A percentile compares a stretch with the other conserved stretches of the same genome.
Evolutionary conservation across 73 alveolate genomes (phyloP).

Genomic region (Symbiodinium pilosum): DNA sequence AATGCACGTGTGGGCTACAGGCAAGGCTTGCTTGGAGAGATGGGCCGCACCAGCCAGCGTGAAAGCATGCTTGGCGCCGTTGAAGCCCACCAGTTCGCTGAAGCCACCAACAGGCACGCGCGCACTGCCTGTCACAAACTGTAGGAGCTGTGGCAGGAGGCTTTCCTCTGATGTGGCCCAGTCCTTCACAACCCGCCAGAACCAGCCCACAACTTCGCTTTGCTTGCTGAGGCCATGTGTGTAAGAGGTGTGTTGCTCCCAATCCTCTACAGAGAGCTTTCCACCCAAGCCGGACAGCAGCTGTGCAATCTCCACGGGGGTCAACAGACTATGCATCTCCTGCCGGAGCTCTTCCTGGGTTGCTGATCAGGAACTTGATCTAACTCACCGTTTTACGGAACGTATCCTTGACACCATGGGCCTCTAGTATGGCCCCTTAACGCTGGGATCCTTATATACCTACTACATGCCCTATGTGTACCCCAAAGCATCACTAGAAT

Average conservation of each 20-base stretch:
- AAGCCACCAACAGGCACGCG: slow-evolving; percentile 94
- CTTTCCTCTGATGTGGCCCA: slow-evolving; percentile 54
- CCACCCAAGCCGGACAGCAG: slow-evolving; percentile 66
- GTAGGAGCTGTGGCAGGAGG: slow-evolving; percentile 60
- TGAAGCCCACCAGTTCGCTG: slow-evolving; percentile 87
- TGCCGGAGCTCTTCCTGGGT: not conserved
- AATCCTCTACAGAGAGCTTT: slow-evolving; percentile 40
- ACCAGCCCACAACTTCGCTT: slow-evolving; percentile 44
- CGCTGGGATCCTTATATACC: no score
- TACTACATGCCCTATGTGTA: no score
- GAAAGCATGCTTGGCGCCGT: slow-evolving; percentile 92
- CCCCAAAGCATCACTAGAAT: no score
- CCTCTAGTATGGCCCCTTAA: no score
- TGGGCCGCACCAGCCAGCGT: slow-evolving; percentile 58
- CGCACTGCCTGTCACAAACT: slow-evolving; percentile 88
- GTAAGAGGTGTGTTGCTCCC: slow-evolving; percentile 82
- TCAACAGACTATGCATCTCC: slow-evolving; percentile 38
- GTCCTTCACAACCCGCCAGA: slow-evolving; percentile 65
- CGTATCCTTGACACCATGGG: no score
- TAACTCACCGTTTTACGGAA: no score
- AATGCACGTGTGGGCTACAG: slow-evolving; percentile 91
- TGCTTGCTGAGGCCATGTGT: slow-evolving; percentile 58
- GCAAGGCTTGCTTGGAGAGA: slow-evolving; percentile 42
- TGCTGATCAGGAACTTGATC: no score
- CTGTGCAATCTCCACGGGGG: slow-evolving; percentile 81